Base-by-base conservation (phyloP, 257 asterid species). In the Solanum lycopersicoides region DNA sequence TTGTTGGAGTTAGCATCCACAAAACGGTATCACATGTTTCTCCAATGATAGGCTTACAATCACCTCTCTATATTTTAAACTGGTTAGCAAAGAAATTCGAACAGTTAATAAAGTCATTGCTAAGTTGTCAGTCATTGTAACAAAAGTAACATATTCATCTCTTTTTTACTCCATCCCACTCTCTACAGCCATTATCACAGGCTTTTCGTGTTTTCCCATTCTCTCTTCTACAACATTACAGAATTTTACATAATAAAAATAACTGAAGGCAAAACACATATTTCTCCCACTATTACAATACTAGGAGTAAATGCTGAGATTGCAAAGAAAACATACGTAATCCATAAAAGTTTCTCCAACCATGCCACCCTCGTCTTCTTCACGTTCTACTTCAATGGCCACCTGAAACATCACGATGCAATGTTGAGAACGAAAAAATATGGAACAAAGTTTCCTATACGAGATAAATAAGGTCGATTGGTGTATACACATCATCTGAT, bases 311-410 rank as follows among this genome's bases (percentile, higher is more conserved):
- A 83, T 32, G 83, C 21, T 63, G 69, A 87, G 84, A 72, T 39
- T 56, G 84, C 63, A 60, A 85, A 90, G 84, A 88, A 87, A 41
- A 50, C 88, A 84, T 90, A 97, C 99, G 90, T 97, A 97, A 77
- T 97, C 99, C 82, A 86, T 96, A 94, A 97, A 97, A 82, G 99
- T 97, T 91, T 97, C 99, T 86, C 98, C 99, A 68, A 89, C 98
- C 94, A 93, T 89, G 88, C 99, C 99, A 91, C 99, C 98, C 92
- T 96, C 99, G 86, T 95, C 99, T 92, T 97, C 99, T 92, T 97
- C 99, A 34, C 98, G 94, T 91, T 97, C 99, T 89, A 97, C 98
- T 88, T 96, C 98, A 83, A 94, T 93, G 56, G 99, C 99, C 87
- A 92, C 98, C 99, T 97, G 89, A 90, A 89, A 82, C 80, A 80